Percentiles rank a stretch among this genome's conserved stretches.
phyloP scores from a whole-genome alignment of 331 rosid species.

The Prunus yedoensis region DNA sequence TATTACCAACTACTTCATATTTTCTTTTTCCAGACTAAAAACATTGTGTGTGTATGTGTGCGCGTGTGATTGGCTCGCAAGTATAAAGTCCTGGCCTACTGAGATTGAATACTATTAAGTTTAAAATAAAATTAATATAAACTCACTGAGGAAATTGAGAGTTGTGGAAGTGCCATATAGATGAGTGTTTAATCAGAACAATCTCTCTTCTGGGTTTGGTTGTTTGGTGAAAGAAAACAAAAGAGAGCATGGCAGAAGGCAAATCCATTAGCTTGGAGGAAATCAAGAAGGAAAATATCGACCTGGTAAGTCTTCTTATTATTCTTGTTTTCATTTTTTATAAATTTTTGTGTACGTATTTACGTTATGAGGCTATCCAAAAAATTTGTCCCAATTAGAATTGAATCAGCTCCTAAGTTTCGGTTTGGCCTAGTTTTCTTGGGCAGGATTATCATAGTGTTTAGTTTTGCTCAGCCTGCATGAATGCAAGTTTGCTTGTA shows the following conservation, averaged over 20 bases:
- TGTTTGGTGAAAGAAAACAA: not conserved
- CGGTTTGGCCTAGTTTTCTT: too few relatives aligned
- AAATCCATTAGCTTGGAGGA: slow-evolving; percentile 47
- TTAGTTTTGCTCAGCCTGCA: not conserved
- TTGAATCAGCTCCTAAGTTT: not conserved
- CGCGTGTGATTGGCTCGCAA: too few relatives aligned
- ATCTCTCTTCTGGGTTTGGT: not conserved
- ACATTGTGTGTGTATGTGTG: not conserved
- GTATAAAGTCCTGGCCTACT: not conserved
- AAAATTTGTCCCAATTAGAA: not conserved
- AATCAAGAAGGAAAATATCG: slow-evolving; percentile 74
- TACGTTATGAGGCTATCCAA: not conserved
- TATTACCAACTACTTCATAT: not conserved
- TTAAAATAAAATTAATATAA: not conserved
- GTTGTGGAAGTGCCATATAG: not conserved
- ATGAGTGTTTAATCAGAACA: not conserved
- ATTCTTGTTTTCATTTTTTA: too few relatives aligned
- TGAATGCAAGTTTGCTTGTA: not conserved
- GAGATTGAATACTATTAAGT: not conserved
- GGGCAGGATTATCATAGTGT: too few relatives aligned
- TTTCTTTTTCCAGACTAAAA: not conserved
- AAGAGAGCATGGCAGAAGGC: slow-evolving; percentile 20
- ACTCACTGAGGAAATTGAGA: not conserved
- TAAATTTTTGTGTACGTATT: too few relatives aligned
- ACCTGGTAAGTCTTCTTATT: slow-evolving; percentile 50